Conservation (phyloP, 163 green algal species). For the Coccomyxa subellipsoidea region DNA sequence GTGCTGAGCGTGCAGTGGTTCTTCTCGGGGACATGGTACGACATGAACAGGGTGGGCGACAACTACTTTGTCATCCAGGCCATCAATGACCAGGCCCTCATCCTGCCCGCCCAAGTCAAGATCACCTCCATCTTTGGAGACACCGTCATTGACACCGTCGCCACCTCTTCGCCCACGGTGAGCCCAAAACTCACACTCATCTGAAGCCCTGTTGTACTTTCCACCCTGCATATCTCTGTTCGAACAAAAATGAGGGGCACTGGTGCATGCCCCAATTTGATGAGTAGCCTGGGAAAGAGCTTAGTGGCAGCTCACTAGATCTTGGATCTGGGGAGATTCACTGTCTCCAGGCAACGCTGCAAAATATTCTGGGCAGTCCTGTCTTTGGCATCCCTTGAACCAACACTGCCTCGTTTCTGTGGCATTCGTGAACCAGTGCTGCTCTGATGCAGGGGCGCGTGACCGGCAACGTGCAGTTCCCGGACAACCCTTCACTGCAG, state of each 20-base stretch:
- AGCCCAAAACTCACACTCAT: background rate
- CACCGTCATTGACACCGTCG: conserved; percentile 23
- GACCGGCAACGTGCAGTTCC: conserved; percentile 19
- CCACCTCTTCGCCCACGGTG: background rate
- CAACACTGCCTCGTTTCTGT: too few relatives aligned
- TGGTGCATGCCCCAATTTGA: too few relatives aligned
- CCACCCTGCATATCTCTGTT: background rate
- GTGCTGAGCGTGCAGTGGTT: background rate
- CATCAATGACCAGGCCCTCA: background rate
- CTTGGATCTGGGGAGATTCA: too few relatives aligned
- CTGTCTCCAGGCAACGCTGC: too few relatives aligned
- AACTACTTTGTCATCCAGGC: conserved; percentile 8
- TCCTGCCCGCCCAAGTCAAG: conserved; percentile 14
- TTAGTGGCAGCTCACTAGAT: too few relatives aligned
- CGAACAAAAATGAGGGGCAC: too few relatives aligned
- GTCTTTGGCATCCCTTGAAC: too few relatives aligned
- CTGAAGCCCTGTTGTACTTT: background rate
- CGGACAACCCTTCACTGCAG: background rate
- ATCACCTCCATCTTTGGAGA: conserved; percentile 16
- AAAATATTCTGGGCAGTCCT: too few relatives aligned
- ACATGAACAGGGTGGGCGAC: background rate
- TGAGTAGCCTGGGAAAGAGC: too few relatives aligned
- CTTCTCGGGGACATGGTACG: background rate
- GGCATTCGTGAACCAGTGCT: too few relatives aligned
- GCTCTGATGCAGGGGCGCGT: conserved; percentile 18